Evolutionary conservation across 164 flowering plant species (phyloP), one percentile per base, ranked within the genome.

Genomic region (Kingdonia uniflora): DNA sequence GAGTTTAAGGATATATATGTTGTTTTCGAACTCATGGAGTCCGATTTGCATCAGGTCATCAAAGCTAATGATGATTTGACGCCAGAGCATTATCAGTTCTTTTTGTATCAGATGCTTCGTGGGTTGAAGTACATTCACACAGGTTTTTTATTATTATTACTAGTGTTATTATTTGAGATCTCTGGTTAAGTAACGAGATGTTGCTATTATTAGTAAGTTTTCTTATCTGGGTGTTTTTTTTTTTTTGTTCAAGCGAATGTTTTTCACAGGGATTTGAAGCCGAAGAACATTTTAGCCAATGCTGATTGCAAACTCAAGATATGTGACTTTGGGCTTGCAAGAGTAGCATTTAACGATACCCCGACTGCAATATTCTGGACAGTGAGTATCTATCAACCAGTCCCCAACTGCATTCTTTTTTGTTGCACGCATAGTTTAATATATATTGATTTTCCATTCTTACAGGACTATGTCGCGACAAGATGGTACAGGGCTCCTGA

Each of bases 401-500:
- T 33, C 26, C 7, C 16, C 37, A 19, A 56, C 7, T 20, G 46
- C 25, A 15, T 25, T 51, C 51, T 15, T 53, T 23, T 13, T 14
- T 47, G 20, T 22, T 20, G 39, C 24, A 10, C 17, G 45, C 14
- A 23, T 14, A 6, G 1, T 14, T 46, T 37, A n/a, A 42, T 21
- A 41, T 37, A 23, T 5, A 8, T 19, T 47, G 13, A 1, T 7
- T 53, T 41, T 37, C 26, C n/a, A 1, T 2, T 22, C 35, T 54
- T 54, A 6, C 70, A 91, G 98, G 98, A 91, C 64, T 91, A 91
- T 72, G 98, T 91, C 57, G 98, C 98, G 42, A 91, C 98, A 58
- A 76, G 97, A 61, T 91, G 96, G 97, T 91, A 91, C 49, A 78
- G 97, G 57, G 97, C 97, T 61, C 97, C 97, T 42, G 97, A 90